phyloP scores from a whole-genome alignment of 2,329 filamentous ascomycete genomes.

The Ilyonectria sp. region DNA sequence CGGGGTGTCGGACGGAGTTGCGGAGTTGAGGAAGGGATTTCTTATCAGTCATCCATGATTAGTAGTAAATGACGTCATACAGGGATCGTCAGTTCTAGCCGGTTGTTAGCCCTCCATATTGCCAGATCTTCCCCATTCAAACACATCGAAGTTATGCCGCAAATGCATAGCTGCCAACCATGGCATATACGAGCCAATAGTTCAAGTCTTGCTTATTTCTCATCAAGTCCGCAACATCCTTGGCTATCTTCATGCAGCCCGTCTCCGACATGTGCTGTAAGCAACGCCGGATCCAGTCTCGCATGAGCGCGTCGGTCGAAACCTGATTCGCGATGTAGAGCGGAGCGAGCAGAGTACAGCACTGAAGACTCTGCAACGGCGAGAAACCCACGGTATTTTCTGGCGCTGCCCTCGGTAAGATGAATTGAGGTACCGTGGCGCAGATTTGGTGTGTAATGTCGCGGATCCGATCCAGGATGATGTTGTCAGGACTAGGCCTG shows the following conservation, averaged over 20 bases:
- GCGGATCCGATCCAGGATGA: background rate
- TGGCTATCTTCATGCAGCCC: slow-evolving; percentile 8
- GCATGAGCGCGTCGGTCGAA: background rate
- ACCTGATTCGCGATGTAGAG: slow-evolving; percentile 2
- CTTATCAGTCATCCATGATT: slow-evolving; percentile 9
- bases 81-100: too few species aligned
- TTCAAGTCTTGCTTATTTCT: slow-evolving; percentile 20
- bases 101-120: too few species aligned
- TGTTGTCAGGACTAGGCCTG: background rate
- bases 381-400: background rate
- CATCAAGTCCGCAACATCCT: background rate
- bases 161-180: slow-evolving; percentile 47
- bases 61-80: too few species aligned
- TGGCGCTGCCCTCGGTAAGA: background rate
- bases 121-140: too few species aligned
- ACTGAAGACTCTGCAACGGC: slow-evolving; percentile 9
- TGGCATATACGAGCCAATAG: slow-evolving; percentile 45
- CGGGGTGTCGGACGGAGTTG: background rate
- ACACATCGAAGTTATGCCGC: slow-evolving; percentile 29
- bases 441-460: slow-evolving; percentile 7
- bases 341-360: slow-evolving; percentile 3
- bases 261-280: background rate
- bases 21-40: background rate
- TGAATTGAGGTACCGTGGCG: slow-evolving; percentile 18
- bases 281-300: slow-evolving; percentile 5